Evolutionary conservation across 352 stramenopile genomes (phyloP).

Genomic region (Phytophthora citricola): DNA sequence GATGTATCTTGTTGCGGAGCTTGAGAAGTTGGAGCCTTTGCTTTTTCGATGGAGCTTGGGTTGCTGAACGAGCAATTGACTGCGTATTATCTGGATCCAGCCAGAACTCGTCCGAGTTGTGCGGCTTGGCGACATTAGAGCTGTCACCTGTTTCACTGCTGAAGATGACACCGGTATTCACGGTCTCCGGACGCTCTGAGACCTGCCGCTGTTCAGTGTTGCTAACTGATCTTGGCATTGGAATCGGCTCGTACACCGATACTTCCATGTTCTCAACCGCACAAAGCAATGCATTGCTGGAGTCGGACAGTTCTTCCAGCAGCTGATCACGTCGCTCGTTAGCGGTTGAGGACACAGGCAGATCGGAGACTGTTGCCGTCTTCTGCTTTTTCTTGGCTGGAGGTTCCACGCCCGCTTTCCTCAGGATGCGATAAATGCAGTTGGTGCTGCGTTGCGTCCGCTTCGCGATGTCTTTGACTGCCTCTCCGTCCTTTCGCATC

Average conservation of each 20-base stretch:
- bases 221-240: conserved; percentile 15
- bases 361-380: not conserved
- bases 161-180: conserved; percentile 22
- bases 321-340: conserved; percentile 11
- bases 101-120: conserved; percentile 20
- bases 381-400: conserved; percentile 29
- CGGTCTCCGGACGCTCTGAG: conserved; percentile 6
- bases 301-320: conserved; percentile 9
- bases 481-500: conserved; percentile 48
- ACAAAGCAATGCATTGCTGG: conserved; percentile 22
- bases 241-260: conserved; percentile 30
- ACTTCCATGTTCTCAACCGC: conserved; percentile 39
- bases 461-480: conserved; percentile 45
- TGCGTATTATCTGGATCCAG: conserved; percentile 6
- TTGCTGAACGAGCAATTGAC: not conserved
- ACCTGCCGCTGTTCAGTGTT: conserved; percentile 1
- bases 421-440: conserved; percentile 46
- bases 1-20: conserved; percentile 4
- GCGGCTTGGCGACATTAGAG: conserved; percentile 1
- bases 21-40: conserved; percentile 21
- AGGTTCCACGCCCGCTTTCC: conserved; percentile 17
- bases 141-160: not conserved
- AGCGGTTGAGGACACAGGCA: conserved; percentile 2
- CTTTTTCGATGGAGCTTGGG: conserved; percentile 15
- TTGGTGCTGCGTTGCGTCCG: conserved; percentile 43